These are phyloP conservation scores for Pseudocercospora fijiensis DNA, from an alignment of 2,329 filamentous ascomycete species.

Conservation along the genomic window DNA sequence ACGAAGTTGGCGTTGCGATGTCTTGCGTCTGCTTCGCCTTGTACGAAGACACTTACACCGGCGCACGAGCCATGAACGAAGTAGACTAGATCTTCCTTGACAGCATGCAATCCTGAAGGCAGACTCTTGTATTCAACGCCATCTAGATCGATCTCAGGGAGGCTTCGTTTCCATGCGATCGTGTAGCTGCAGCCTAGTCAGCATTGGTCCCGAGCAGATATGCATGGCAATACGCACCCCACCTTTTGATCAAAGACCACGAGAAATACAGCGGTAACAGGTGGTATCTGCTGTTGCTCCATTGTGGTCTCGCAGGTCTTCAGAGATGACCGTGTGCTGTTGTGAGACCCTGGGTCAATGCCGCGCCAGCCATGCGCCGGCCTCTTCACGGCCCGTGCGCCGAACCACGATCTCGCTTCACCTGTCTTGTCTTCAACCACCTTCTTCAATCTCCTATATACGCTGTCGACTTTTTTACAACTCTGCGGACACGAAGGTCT, in stretches of 20 bases:
- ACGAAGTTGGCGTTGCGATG: constrained; percentile 89
- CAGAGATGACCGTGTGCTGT: background rate
- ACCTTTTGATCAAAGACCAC: constrained; percentile 42
- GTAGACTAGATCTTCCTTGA: constrained; percentile 83
- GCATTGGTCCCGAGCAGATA: background rate
- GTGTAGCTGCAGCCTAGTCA: constrained; percentile 58
- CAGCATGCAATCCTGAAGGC: constrained; percentile 87
- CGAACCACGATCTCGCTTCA: background rate
- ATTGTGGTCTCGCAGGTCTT: background rate
- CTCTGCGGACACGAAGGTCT: too few relatives aligned
- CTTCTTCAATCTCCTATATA: too few relatives aligned
- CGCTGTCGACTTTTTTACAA: too few relatives aligned
- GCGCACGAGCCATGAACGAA: constrained; percentile 81
- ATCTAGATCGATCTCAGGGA: constrained; percentile 66
- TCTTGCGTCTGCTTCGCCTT: constrained; percentile 72
- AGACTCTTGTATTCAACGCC: constrained; percentile 94
- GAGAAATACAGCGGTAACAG: constrained; percentile 39
- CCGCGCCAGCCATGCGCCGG: background rate
- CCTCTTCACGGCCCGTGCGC: background rate
- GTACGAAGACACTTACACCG: constrained; percentile 88
- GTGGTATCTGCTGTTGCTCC: constrained; percentile 26
- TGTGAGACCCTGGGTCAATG: background rate
- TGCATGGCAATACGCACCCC: constrained; percentile 31
- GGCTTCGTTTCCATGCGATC: constrained; percentile 79
- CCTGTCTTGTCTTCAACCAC: background rate